Evolutionary conservation across 768 basidiomycete genomes (phyloP).

Genomic region (Pulveroboletus sp.): DNA sequence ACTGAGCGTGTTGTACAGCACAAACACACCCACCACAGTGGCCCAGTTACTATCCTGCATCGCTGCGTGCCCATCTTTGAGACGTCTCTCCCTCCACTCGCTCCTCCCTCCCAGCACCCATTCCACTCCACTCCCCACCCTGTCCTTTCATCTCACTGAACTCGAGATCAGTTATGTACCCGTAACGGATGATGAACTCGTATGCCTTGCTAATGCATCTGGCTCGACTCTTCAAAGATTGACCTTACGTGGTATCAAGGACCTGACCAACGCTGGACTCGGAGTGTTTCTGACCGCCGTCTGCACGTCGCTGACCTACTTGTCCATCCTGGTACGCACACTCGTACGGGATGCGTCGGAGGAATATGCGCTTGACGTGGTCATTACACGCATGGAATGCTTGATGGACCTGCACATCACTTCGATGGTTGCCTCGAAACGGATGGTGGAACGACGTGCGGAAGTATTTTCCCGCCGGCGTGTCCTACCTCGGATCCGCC

Average conservation of each 20-base stretch:
- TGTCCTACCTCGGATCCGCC: neutral
- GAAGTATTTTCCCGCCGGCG: neutral
- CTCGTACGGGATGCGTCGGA: neutral
- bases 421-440: neutral
- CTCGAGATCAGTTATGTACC: neutral
- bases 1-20: neutral
- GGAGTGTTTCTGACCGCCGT: neutral
- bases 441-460: conserved; percentile 7
- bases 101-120: neutral
- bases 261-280: conserved; percentile 6
- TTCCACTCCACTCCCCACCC: neutral
- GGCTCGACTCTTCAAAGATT: conserved; percentile 4
- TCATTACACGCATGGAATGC: conserved; percentile 2
- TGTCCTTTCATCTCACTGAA: neutral
- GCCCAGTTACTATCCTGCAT: conserved; percentile 1
- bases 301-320: neutral
- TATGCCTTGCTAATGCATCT: conserved; percentile 2
- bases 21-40: neutral
- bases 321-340: neutral
- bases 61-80: conserved; percentile 7
- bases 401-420: neutral
- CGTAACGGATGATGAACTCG: conserved; percentile 10
- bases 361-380: conserved; percentile 8
- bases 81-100: neutral
- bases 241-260: neutral